Percentiles rank a stretch among this genome's conserved stretches.
These are phyloP conservation scores for Backusella westeae DNA, from an alignment of 192 early-diverging fungal genomes.

Conservation along the genomic window DNA sequence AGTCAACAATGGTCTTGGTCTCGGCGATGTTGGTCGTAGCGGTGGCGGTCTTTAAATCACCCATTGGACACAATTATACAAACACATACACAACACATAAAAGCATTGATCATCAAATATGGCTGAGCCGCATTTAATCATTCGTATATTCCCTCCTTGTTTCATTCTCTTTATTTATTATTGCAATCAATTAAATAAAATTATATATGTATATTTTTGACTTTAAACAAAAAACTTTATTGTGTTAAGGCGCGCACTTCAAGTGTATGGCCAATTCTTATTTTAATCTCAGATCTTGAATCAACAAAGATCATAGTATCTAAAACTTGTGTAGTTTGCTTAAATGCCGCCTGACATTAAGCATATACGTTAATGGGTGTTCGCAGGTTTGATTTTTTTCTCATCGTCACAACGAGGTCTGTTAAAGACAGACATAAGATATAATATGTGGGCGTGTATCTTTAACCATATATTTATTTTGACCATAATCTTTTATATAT, in stretches of 20 bases:
- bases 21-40: conserved; percentile 37
- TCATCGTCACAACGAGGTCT: neutral
- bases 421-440: too few species aligned
- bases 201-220: neutral
- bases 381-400: neutral
- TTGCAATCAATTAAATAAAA: neutral
- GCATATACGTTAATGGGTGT: neutral
- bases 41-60: conserved; percentile 37
- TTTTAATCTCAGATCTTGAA: too few species aligned
- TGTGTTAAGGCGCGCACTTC: too few species aligned
- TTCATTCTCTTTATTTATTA: neutral
- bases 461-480: too few species aligned
- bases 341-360: neutral
- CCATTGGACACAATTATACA: neutral
- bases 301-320: too few species aligned
- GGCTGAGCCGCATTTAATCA: neutral
- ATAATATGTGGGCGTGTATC: too few species aligned
- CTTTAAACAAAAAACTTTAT: neutral
- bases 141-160: neutral
- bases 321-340: neutral
- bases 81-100: neutral
- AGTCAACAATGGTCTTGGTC: conserved; percentile 37
- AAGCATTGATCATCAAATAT: neutral
- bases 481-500: too few species aligned
- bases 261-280: neutral